Percentiles rank a stretch among this genome's conserved stretches.
Evolutionary conservation across 768 basidiomycete species (phyloP).

Genomic region (Chalciporus chontae): DNA sequence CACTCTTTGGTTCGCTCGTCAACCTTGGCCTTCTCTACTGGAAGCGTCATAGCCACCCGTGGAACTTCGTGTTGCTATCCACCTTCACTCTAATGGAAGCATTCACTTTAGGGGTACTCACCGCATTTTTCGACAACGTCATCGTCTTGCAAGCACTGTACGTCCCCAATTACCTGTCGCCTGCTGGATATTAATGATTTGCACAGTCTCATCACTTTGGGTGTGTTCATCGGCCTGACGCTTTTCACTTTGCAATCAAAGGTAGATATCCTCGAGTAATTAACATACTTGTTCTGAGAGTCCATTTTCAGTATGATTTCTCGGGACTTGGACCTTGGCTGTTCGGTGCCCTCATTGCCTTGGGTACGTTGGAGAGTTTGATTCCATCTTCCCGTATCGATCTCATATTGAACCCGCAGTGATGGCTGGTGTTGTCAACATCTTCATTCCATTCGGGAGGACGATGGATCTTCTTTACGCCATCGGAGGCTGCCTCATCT

Average conservation of each 20-base stretch:
- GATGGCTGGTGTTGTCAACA: slow-evolving; percentile 75
- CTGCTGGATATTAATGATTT: slow-evolving; percentile 8
- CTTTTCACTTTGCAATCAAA: slow-evolving; percentile 95
- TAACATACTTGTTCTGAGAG: not conserved
- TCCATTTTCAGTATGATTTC: slow-evolving; percentile 75
- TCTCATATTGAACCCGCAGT: slow-evolving; percentile 36
- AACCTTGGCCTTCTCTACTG: slow-evolving; percentile 82
- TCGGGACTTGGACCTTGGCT: slow-evolving; percentile 89
- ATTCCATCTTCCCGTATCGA: not conserved
- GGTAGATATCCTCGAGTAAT: slow-evolving; percentile 36
- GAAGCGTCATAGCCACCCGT: slow-evolving; percentile 89
- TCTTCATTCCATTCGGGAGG: slow-evolving; percentile 83
- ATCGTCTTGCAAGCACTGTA: slow-evolving; percentile 87
- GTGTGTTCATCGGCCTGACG: slow-evolving; percentile 91
- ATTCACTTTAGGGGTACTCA: slow-evolving; percentile 81
- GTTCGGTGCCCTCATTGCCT: slow-evolving; percentile 77
- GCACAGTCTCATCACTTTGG: slow-evolving; percentile 76
- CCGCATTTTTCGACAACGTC: slow-evolving; percentile 67
- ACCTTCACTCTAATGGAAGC: slow-evolving; percentile 91
- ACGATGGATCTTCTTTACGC: slow-evolving; percentile 83
- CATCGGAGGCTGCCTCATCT: slow-evolving; percentile 72
- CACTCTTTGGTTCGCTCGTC: slow-evolving; percentile 73
- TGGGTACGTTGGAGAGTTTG: slow-evolving; percentile 44
- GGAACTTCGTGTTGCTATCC: slow-evolving; percentile 80
- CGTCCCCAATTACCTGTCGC: slow-evolving; percentile 24